Evolutionary conservation across 495 filamentous ascomycete genomes (phyloP).

Genomic region (Penicillium nucicola): DNA sequence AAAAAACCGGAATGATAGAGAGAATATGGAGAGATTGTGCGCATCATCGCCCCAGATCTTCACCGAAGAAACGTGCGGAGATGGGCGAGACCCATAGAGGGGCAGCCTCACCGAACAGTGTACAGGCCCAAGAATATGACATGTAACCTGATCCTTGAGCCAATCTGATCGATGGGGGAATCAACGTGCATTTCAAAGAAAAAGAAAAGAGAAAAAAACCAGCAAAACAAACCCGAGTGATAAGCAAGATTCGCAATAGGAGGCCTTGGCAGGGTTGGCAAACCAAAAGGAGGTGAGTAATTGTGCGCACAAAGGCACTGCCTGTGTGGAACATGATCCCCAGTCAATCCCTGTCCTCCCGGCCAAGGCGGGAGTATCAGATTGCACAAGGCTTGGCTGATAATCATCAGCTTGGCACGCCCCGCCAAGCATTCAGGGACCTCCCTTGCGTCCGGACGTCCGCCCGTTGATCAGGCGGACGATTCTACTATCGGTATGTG

Average conservation of each 20-base stretch:
- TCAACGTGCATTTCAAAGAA: background rate
- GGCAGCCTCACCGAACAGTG: constrained; percentile 3
- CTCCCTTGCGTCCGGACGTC: constrained; percentile 22
- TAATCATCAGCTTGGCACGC: constrained; percentile 27
- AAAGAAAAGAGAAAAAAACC: background rate
- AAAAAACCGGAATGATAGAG: constrained; percentile 6
- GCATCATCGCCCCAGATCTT: constrained; percentile 18
- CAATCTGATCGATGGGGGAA: background rate
- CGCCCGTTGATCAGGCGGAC: constrained; percentile 9
- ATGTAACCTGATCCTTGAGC: background rate
- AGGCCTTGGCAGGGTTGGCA: constrained; percentile 5
- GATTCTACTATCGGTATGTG: background rate
- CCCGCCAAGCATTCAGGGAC: constrained; percentile 32
- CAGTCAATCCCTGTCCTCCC: constrained; percentile 13
- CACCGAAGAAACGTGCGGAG: constrained; percentile 18
- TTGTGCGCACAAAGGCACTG: background rate
- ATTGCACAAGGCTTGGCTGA: constrained; percentile 37
- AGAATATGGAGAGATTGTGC: constrained; percentile 2
- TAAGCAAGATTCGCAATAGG: constrained; percentile 8
- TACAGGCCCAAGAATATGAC: background rate
- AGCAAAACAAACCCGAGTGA: background rate
- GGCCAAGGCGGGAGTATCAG: constrained; percentile 31
- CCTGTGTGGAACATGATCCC: constrained; percentile 16
- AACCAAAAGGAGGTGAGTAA: constrained; percentile 8
- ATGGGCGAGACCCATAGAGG: constrained; percentile 5